Evolutionary conservation across 2,329 filamentous ascomycete species (phyloP).

Genomic region (Xylariaceae sp.): DNA sequence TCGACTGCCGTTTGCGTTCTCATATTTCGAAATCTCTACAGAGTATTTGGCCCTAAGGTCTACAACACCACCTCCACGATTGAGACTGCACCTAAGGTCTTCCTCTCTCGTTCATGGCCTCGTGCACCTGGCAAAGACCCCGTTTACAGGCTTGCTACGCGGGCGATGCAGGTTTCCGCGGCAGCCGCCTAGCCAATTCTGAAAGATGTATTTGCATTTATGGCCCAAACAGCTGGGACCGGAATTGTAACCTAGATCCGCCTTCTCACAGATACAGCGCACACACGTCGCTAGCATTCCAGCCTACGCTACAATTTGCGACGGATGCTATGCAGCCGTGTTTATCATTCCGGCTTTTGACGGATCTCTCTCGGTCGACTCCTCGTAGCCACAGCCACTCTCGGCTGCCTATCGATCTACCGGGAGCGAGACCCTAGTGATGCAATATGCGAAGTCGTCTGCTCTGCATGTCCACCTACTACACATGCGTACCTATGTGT

Average conservation of each 20-base stretch:
- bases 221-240: slow-evolving; percentile 26
- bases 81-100: no score
- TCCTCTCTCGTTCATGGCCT: slow-evolving; percentile 18
- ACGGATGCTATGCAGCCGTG: slow-evolving; percentile 7
- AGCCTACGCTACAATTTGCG: neutral
- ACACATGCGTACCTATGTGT: no score
- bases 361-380: slow-evolving; percentile 8
- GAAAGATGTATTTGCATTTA: slow-evolving; percentile 18
- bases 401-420: slow-evolving; percentile 1
- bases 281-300: slow-evolving; percentile 12
- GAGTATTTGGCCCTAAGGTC: no score
- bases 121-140: slow-evolving; percentile 13
- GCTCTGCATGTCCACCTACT: neutral
- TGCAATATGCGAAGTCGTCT: neutral
- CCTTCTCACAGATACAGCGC: slow-evolving; percentile 4
- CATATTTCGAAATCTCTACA: no score
- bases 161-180: slow-evolving; percentile 20
- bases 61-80: no score
- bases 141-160: slow-evolving; percentile 10
- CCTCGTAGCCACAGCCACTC: slow-evolving; percentile 15
- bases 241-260: slow-evolving; percentile 22
- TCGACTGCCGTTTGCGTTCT: no score
- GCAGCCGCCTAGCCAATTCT: slow-evolving; percentile 20
- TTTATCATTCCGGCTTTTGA: slow-evolving; percentile 22
- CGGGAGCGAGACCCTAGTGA: neutral